Percentiles rank a stretch among this genome's conserved stretches.
These are phyloP conservation scores for Barnettozyma botsteinii DNA, from an alignment of 805 yeast genomes.

Conservation along the genomic window DNA sequence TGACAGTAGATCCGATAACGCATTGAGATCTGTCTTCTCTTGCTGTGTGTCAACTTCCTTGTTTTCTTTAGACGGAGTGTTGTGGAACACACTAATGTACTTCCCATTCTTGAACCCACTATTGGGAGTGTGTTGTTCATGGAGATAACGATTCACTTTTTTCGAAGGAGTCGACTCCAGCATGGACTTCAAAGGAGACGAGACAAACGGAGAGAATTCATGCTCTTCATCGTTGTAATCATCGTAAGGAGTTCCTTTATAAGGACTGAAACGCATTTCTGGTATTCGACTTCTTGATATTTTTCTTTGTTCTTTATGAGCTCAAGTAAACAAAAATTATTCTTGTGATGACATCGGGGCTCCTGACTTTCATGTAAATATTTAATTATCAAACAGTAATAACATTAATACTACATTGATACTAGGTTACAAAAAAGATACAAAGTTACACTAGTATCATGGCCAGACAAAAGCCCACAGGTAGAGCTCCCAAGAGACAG, in stretches of 20 bases:
- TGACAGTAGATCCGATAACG: slow-evolving; percentile 13
- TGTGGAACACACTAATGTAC: neutral
- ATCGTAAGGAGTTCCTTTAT: slow-evolving; percentile 7
- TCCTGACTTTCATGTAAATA: no score
- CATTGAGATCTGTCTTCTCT: no score
- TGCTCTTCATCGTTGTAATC: slow-evolving; percentile 2
- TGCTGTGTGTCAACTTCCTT: neutral
- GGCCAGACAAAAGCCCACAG: neutral
- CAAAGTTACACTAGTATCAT: neutral
- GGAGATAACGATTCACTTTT: neutral
- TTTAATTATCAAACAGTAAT: no score
- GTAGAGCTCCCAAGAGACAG: neutral
- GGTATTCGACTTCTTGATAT: no score
- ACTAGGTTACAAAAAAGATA: no score
- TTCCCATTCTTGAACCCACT: neutral
- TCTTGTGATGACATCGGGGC: no score
- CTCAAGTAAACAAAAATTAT: no score
- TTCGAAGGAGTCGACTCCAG: slow-evolving; percentile 8
- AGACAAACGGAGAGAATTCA: slow-evolving; percentile 4
- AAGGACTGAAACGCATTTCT: slow-evolving; percentile 20
- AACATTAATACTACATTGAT: no score
- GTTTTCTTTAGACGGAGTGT: neutral
- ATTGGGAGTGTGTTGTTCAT: neutral
- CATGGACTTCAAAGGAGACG: slow-evolving; percentile 20
- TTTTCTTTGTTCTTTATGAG: no score